Base-by-base conservation (phyloP, 164 flowering plant genomes). In the Protea cynaroides region DNA sequence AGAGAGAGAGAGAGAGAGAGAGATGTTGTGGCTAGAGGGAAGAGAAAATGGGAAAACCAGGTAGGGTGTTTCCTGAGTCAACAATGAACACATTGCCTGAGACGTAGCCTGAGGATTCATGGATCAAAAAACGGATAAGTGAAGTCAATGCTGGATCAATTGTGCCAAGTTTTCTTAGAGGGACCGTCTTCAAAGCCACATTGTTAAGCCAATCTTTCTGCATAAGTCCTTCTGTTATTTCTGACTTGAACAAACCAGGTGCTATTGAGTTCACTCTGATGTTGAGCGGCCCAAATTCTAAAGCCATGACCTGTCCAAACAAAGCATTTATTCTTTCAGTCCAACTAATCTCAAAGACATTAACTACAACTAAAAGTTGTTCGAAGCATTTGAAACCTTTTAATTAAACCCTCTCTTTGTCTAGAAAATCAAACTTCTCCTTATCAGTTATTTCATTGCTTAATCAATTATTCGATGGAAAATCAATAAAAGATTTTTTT, bases 161-260 rank as follows among this genome's bases (percentile, higher is more conserved):
- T 34, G 72, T 56, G 52, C 82, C 82, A 14, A 17, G 69, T 23
- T 69, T 70, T 58, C 74, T 69, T 19, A 81, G 62, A 38, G 84
- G 84, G 38, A 68, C 69, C 10, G 75, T 74, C 58, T 21, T 81
- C 56, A n/a, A 3, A 0, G 72, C 75, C 54, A 78, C 79, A 25
- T 65, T 76, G 23, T 68, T 72, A 25, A 81, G 72, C 84, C 84
- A 81, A 9, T 72, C 64, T 62, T 81, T 81, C 62, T 69, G 64
- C 71, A 76, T 69, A 17, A 76, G 80, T 2, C 59, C 66, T 55
- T 72, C 67, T 7, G 80, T 78, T 51, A 76, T 81, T 68, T 74
- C 80, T 22, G 84, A 81, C 66, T 66, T 74, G 66, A 78, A 78
- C 23, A 78, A 34, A 22, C 80, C 82, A 10, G 82, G 84, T 21